These are phyloP conservation scores for Rhizopogon salebrosus DNA, from an alignment of 768 basidiomycete genomes.

Conservation along the genomic window DNA sequence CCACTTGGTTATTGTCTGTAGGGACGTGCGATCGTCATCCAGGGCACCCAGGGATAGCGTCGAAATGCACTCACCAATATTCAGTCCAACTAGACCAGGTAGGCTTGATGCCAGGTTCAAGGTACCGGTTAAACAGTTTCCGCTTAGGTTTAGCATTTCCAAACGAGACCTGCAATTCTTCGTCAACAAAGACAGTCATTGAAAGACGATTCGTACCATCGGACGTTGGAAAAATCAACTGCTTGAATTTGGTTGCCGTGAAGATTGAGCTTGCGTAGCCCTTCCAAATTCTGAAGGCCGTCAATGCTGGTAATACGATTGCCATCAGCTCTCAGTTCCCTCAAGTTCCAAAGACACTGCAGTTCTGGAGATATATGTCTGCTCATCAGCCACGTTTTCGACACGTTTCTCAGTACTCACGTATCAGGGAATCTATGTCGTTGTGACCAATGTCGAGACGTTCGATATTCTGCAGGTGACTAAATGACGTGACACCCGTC, in stretches of 20 bases:
- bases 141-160: constrained; percentile 79
- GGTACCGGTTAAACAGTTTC: constrained; percentile 62
- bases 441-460: constrained; percentile 89
- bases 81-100: constrained; percentile 63
- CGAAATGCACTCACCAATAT: constrained; percentile 64
- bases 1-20: constrained; percentile 71
- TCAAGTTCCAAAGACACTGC: constrained; percentile 74
- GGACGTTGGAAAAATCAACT: constrained; percentile 54
- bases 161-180: constrained; percentile 42
- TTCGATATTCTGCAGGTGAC: constrained; percentile 82
- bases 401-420: constrained; percentile 43
- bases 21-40: constrained; percentile 12
- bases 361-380: constrained; percentile 69
- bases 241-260: constrained; percentile 65
- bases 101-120: constrained; percentile 52
- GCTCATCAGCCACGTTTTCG: not conserved
- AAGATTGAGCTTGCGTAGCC: constrained; percentile 78
- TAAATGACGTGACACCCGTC: constrained; percentile 82
- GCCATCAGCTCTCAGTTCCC: constrained; percentile 83
- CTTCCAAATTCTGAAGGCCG: constrained; percentile 75
- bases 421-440: constrained; percentile 79
- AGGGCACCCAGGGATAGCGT: constrained; percentile 10
- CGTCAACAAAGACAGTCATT: constrained; percentile 27
- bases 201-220: constrained; percentile 48
- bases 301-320: constrained; percentile 73